Evolutionary conservation across 106 monocot genomes (phyloP).

Genomic region (Cymbidium sinense): DNA sequence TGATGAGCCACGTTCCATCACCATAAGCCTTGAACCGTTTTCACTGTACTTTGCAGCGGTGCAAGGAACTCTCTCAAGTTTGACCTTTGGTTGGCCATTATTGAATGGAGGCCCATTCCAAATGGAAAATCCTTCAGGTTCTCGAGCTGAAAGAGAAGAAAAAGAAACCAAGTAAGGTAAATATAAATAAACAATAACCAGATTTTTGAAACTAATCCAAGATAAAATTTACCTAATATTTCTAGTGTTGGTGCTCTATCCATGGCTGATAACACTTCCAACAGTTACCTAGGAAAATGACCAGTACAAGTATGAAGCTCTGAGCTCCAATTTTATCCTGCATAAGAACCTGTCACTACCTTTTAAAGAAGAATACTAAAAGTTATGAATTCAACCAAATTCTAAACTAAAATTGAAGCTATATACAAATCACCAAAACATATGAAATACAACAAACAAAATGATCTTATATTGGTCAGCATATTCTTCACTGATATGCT

Average conservation of each 20-base stretch:
- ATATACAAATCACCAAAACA: neutral
- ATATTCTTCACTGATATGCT: neutral
- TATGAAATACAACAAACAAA: neutral
- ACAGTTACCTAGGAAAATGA: neutral
- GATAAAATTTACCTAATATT: constrained; percentile 29
- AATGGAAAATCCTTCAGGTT: constrained; percentile 74
- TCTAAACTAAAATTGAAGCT: neutral
- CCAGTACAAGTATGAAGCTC: neutral
- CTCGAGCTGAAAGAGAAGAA: constrained; percentile 44
- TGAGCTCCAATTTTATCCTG: neutral
- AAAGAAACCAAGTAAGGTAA: neutral
- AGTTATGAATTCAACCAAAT: neutral
- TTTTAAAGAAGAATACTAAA: neutral
- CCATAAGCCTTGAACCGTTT: constrained; percentile 66
- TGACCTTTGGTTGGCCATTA: constrained; percentile 44
- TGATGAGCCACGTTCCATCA: constrained; percentile 36
- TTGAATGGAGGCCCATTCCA: constrained; percentile 80
- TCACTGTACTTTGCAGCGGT: constrained; percentile 58
- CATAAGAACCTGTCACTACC: neutral
- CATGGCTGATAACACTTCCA: neutral
- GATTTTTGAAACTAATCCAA: neutral
- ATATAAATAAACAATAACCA: neutral
- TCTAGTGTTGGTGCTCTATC: constrained; percentile 19
- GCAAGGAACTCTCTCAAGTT: constrained; percentile 63
- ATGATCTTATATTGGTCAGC: neutral